These are phyloP conservation scores for Podila minutissima DNA, from an alignment of 192 early-diverging fungal genomes.

Conservation along the genomic window DNA sequence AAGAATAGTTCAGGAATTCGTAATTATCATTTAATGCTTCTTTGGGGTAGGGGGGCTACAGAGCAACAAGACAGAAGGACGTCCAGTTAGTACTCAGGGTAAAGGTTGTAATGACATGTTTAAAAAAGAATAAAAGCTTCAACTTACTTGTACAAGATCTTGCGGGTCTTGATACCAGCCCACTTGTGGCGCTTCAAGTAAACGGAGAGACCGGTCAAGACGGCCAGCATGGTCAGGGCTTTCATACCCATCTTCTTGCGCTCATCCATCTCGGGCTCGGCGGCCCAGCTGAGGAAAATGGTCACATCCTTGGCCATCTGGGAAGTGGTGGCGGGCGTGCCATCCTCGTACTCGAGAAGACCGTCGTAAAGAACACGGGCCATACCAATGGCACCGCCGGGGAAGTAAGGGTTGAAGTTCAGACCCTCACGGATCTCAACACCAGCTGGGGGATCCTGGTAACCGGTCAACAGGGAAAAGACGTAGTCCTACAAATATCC, in stretches of 20 bases:
- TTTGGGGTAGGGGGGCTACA: slow-evolving; percentile 45
- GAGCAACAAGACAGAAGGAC: neutral
- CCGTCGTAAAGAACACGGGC: slow-evolving; percentile 94
- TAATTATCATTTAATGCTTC: slow-evolving; percentile 34
- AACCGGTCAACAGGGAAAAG: slow-evolving; percentile 94
- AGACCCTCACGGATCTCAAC: slow-evolving; percentile 93
- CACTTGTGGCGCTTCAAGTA: slow-evolving; percentile 97
- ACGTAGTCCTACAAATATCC: slow-evolving; percentile 81
- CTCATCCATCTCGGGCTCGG: slow-evolving; percentile 96
- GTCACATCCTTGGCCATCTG: slow-evolving; percentile 98
- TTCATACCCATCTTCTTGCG: slow-evolving; percentile 97
- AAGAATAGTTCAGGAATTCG: too few relatives aligned
- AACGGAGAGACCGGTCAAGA: slow-evolving; percentile 79
- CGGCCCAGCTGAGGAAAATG: slow-evolving; percentile 94
- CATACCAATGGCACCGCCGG: slow-evolving; percentile 97
- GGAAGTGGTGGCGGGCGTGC: slow-evolving; percentile 91
- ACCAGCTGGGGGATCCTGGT: slow-evolving; percentile 94
- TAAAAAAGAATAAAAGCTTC: neutral
- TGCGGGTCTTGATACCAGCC: slow-evolving; percentile 90
- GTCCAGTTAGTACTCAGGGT: neutral
- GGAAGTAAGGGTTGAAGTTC: slow-evolving; percentile 99
- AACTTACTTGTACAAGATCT: slow-evolving; percentile 81
- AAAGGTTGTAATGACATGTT: neutral
- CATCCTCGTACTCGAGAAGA: slow-evolving; percentile 96
- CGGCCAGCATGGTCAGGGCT: slow-evolving; percentile 76